Evolutionary conservation across 2,329 filamentous ascomycete species (phyloP), one percentile per base, ranked within the genome.

Genomic region (Cladosporium sp.): DNA sequence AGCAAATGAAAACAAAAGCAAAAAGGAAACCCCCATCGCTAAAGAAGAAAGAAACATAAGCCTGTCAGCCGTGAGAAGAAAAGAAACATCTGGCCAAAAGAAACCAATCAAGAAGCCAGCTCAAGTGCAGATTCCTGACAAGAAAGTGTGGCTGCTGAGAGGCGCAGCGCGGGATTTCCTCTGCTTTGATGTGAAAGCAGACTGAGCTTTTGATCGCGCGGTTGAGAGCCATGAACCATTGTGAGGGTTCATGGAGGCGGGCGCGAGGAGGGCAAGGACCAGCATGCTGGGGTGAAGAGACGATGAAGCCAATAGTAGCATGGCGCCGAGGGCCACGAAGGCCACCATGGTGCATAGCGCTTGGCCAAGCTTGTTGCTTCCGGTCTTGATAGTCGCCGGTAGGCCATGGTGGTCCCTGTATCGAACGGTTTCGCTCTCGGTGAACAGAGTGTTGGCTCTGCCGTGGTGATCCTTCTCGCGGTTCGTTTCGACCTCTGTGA

Each of bases 401-500:
- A 13, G n/a, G 32, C 32, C 13, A 5, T 13, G 6, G 32, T 4
- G 32, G 12, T 33, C 32, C 22, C 11, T 11, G 15, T 35, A 16
- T n/a, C 7, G 32, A 35, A 35, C 13, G 15, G 32, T 12, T 13
- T 15, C 12, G 30, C 11, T 7, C 7, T 35, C 32, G 1, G 15
- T 4, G n/a, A 35, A 15, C 12, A 2, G 7, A 4, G 32, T 15
- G 38, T 20, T 20, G 15, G 9, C n/a, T 45, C 49, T 47, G 22
- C 49, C 49, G 35, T 46, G 35, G 38, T 45, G 49, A 15, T 51
- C 41, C 19, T 38, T 41, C 22, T 41, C 16, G 32, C 49, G 41
- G 7, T 22, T 25, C 20, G 49, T 51, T 15, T 51, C 49, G 36
- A 36, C 46, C 41, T 51, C 49, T 12, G 49, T 45, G 20, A 51